Evolutionary conservation across 139 green algal genomes (phyloP).

Genomic region (Cymbomonas tetramitiformis): DNA sequence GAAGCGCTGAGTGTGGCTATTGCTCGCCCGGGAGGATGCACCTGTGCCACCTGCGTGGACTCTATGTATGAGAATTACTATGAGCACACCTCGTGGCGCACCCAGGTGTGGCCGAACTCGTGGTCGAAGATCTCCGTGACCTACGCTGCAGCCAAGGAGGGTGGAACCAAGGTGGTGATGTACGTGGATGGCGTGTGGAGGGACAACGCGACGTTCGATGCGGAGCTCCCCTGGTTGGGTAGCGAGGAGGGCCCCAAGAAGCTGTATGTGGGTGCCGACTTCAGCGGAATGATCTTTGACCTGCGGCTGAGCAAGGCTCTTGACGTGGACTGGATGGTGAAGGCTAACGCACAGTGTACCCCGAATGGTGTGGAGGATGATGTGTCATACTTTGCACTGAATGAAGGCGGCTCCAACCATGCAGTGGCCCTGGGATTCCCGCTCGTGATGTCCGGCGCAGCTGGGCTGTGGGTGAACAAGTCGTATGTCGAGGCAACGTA

Average conservation of each 20-base stretch:
- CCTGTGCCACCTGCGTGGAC: slow-evolving; percentile 4
- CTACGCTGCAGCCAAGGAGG: too few relatives aligned
- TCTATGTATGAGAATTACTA: neutral
- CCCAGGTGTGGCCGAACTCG: neutral
- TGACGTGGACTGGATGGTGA: neutral
- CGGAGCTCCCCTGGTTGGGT: neutral
- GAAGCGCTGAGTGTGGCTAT: neutral
- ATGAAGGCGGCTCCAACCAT: too few relatives aligned
- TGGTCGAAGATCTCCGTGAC: slow-evolving; percentile 10
- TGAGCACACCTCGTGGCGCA: neutral
- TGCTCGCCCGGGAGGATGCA: too few relatives aligned
- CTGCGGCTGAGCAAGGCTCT: neutral
- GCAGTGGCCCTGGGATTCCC: too few relatives aligned
- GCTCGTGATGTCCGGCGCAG: too few relatives aligned
- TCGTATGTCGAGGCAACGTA: too few relatives aligned
- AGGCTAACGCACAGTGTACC: neutral
- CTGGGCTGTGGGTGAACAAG: too few relatives aligned
- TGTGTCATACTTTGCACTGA: too few relatives aligned
- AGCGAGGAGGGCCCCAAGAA: neutral
- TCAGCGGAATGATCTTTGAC: neutral
- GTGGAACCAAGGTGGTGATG: neutral
- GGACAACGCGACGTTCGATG: neutral
- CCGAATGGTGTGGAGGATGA: too few relatives aligned
- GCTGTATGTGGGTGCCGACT: neutral
- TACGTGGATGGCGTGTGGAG: slow-evolving; percentile 13